phyloP scores from a whole-genome alignment of 2,329 filamentous ascomycete genomes.

The Pestalotiopsis fici region DNA sequence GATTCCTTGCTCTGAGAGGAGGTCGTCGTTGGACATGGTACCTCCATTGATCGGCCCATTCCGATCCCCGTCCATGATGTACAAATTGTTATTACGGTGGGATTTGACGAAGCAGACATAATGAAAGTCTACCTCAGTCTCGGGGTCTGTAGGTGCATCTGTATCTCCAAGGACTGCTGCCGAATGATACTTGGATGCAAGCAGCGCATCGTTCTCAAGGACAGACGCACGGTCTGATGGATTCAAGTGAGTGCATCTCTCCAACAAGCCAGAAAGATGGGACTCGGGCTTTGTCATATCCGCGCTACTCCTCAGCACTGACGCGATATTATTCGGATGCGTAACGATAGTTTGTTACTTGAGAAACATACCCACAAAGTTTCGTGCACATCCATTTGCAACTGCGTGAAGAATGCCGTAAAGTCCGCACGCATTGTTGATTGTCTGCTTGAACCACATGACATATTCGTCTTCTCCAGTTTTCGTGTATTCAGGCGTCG shows the following conservation, averaged over 20 bases:
- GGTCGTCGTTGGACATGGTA: slow-evolving; percentile 38
- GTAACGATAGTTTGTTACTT: neutral
- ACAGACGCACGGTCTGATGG: slow-evolving; percentile 59
- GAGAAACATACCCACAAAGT: slow-evolving; percentile 21
- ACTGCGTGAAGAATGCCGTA: slow-evolving; percentile 68
- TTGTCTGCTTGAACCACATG: slow-evolving; percentile 74
- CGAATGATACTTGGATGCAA: slow-evolving; percentile 64
- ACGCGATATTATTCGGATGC: neutral
- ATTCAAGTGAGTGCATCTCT: slow-evolving; percentile 58
- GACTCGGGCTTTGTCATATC: slow-evolving; percentile 14
- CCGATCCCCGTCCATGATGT: slow-evolving; percentile 69
- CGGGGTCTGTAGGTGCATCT: slow-evolving; percentile 56
- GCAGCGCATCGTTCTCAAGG: slow-evolving; percentile 63
- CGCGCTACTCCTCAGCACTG: neutral
- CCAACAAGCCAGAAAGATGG: slow-evolving; percentile 54
- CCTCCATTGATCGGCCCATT: slow-evolving; percentile 64
- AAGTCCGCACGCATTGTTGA: slow-evolving; percentile 70
- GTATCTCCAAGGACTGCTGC: slow-evolving; percentile 65
- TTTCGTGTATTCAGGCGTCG: slow-evolving; percentile 14
- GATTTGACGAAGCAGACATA: slow-evolving; percentile 72
- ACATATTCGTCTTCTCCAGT: slow-evolving; percentile 58
- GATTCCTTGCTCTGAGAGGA: slow-evolving; percentile 55
- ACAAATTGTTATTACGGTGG: slow-evolving; percentile 52
- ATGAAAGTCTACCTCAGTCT: slow-evolving; percentile 67
- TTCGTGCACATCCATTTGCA: slow-evolving; percentile 57